Conservation (phyloP, 1,139 yeast species). For the Lodderomyces elongisporus region DNA sequence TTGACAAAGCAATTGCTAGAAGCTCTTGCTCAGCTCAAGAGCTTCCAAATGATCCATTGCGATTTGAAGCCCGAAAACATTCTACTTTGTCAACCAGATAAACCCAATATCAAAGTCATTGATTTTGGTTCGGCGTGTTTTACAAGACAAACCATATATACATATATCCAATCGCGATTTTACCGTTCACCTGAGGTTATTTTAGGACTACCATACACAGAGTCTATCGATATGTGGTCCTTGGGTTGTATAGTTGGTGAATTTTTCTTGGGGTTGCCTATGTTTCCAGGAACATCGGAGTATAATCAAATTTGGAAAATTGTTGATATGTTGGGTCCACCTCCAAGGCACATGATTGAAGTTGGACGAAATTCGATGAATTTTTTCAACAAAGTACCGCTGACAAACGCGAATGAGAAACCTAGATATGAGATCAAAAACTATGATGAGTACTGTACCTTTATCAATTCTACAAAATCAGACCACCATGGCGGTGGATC, state of each 20-base stretch:
- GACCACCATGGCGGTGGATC: constrained; percentile 1
- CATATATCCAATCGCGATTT: constrained; percentile 92
- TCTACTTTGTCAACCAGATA: constrained; percentile 71
- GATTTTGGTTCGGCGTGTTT: constrained; percentile 98
- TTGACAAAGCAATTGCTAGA: constrained; percentile 79
- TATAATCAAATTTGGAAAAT: constrained; percentile 85
- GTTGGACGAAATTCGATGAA: constrained; percentile 82
- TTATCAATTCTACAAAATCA: constrained; percentile 19
- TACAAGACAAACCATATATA: constrained; percentile 81
- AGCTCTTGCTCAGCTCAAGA: constrained; percentile 73
- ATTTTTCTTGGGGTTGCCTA: constrained; percentile 84
- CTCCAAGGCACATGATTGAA: constrained; percentile 95
- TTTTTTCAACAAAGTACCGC: constrained; percentile 50
- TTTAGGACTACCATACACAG: constrained; percentile 83
- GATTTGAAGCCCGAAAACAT: constrained; percentile 97
- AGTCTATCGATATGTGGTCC: constrained; percentile 98
- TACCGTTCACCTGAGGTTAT: constrained; percentile 96
- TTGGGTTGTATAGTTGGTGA: constrained; percentile 96
- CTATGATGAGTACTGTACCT: constrained; percentile 37
- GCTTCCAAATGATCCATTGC: constrained; percentile 85
- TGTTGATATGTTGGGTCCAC: constrained; percentile 75
- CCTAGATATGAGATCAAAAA: constrained; percentile 29
- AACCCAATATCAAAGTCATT: constrained; percentile 85
- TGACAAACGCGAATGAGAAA: constrained; percentile 24
- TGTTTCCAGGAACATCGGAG: constrained; percentile 94